Base-by-base conservation (phyloP, 2,329 filamentous ascomycete genomes). In the Colletotrichum eremochloae region DNA sequence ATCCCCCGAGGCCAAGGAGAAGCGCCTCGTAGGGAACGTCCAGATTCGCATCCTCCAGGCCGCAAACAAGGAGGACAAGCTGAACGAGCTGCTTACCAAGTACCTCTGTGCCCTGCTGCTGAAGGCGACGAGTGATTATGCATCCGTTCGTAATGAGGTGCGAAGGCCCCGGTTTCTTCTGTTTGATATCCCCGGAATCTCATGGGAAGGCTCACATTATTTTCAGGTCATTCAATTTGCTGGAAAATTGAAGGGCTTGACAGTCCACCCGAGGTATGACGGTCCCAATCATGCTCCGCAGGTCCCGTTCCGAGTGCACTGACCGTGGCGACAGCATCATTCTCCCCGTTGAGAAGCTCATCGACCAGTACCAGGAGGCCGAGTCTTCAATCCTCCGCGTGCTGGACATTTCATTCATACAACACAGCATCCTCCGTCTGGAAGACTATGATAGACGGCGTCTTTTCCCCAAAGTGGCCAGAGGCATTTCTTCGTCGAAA, bases 401-500 rank as follows among this genome's bases (percentile, higher is more conserved):
- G 79, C 93, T 98, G 76, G 95, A 98, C 81, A 85, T 98, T 52
- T 87, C 93, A 24, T 97, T 97, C 79, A 93, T 98, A 48, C 94
- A 97, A 78, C 94, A 97, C 79, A 96, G 96, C 53, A 78, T 90
- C 38, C 81, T 84, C 53, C 85, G 87, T 3, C 79, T 89, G 31
- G 81, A 84, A 42, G 80, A 84, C 15, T 78, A 86, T 65, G 92
- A 96, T 53, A 89, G 94, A 76, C 87, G 92, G 46, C 89, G 91
- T 14, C 84, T 97, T 5, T 82, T 98, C n/a, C 91, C 94, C 1
- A 86, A 89, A 3, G 82, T 95, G 12, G 83, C 95, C 20, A 85
- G 88, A 74, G 92, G 91, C 12, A 91, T 97, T 56, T 85, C 89
- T 3, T 84, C 85, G 31, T 77, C 24, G 71, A 76, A 44, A 66